Conservation (phyloP, 306 rosid genomes). For the Heteromeles arbutifolia region DNA sequence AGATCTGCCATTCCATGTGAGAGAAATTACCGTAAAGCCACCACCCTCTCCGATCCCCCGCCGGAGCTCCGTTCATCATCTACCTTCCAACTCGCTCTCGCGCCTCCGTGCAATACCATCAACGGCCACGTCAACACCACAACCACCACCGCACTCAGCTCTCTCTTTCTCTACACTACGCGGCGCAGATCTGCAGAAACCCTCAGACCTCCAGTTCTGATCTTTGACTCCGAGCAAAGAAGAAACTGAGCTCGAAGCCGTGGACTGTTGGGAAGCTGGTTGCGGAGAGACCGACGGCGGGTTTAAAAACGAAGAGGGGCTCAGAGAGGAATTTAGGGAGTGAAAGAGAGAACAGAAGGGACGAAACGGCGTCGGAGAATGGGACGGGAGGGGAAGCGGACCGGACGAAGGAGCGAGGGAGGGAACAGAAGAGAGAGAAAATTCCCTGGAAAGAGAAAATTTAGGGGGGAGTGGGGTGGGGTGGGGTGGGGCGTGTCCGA, state of each 20-base stretch:
- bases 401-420: slow-evolving; percentile 20
- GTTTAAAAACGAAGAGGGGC: not conserved
- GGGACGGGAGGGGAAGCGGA: slow-evolving; percentile 5
- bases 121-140: slow-evolving; percentile 43
- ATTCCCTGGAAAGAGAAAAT: slow-evolving; percentile 32
- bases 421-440: slow-evolving; percentile 51
- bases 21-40: slow-evolving; percentile 58
- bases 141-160: slow-evolving; percentile 10
- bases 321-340: slow-evolving; percentile 11
- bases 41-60: slow-evolving; percentile 86
- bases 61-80: slow-evolving; percentile 91
- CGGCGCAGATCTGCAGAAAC: slow-evolving; percentile 49
- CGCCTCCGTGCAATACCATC: slow-evolving; percentile 64
- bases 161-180: slow-evolving; percentile 14
- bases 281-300: slow-evolving; percentile 6
- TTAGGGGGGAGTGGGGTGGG: slow-evolving; percentile 29
- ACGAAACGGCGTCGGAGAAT: slow-evolving; percentile 28
- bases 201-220: slow-evolving; percentile 31
- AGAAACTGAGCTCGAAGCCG: slow-evolving; percentile 1
- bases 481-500: not conserved
- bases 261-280: slow-evolving; percentile 14
- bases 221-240: slow-evolving; percentile 18
- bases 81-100: slow-evolving; percentile 29
- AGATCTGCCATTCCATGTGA: slow-evolving; percentile 99
- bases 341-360: not conserved